Evolutionary conservation across 2,329 filamentous ascomycete species (phyloP).

Genomic region (Hysterium pulicare): DNA sequence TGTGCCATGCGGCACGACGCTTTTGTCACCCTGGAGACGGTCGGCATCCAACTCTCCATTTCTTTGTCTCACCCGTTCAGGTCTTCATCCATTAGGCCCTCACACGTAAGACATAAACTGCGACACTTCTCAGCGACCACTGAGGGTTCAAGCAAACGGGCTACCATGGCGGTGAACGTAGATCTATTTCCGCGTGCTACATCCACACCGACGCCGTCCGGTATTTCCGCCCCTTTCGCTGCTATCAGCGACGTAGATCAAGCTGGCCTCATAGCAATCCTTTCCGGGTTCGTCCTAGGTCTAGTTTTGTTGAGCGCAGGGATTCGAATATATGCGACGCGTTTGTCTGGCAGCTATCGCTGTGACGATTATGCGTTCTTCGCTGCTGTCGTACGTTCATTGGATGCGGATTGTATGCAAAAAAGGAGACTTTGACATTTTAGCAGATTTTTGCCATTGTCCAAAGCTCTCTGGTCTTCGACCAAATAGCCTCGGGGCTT

Average conservation of each 20-base stretch:
- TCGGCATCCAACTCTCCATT: neutral
- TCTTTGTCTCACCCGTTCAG: neutral
- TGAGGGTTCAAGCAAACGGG: neutral
- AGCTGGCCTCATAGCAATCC: slow-evolving; percentile 13
- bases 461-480: slow-evolving; percentile 9
- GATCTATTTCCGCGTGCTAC: neutral
- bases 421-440: no score
- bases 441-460: slow-evolving; percentile 5
- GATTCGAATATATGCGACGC: slow-evolving; percentile 7
- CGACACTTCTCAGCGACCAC: no score
- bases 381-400: slow-evolving; percentile 3
- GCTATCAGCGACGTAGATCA: slow-evolving; percentile 8
- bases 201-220: neutral
- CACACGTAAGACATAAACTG: no score
- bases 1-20: neutral
- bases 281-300: slow-evolving; percentile 10
- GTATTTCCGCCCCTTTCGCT: slow-evolving; percentile 3
- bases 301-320: slow-evolving; percentile 8
- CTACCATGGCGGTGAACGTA: neutral
- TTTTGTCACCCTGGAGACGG: neutral
- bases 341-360: slow-evolving; percentile 1
- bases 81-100: neutral
- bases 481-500: slow-evolving; percentile 4
- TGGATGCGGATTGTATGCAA: neutral
- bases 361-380: slow-evolving; percentile 10